Conservation (phyloP, 78 protist species). For the Dictyostelium purpureum region DNA sequence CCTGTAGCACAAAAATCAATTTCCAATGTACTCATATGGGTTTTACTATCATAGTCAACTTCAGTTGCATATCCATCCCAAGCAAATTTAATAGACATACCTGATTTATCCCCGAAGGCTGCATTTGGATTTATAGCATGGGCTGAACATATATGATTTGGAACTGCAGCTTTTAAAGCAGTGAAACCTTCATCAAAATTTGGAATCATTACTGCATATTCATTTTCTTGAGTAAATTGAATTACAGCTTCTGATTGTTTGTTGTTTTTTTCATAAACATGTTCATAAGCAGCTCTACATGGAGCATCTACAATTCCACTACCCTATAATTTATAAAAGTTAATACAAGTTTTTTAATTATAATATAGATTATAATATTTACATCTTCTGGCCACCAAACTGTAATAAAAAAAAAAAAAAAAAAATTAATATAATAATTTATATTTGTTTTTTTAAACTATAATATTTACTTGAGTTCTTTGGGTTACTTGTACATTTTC, state of each 20-base stretch:
- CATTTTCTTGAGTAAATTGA: slow-evolving; percentile 62
- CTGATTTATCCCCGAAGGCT: slow-evolving; percentile 11
- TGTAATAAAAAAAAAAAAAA: too few relatives aligned
- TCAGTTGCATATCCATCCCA: too few relatives aligned
- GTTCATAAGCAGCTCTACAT: slow-evolving; percentile 32
- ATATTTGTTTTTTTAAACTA: too few relatives aligned
- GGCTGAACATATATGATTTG: slow-evolving; percentile 27
- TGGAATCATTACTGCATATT: slow-evolving; percentile 45
- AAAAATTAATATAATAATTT: too few relatives aligned
- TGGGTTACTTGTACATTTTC: too few relatives aligned
- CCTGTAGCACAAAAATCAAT: slow-evolving; percentile 75
- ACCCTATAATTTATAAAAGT: too few relatives aligned
- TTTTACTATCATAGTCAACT: too few relatives aligned
- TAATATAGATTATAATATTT: too few relatives aligned
- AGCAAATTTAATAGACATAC: slow-evolving; percentile 34
- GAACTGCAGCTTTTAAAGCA: slow-evolving; percentile 56
- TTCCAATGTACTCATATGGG: too few relatives aligned
- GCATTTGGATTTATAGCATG: background rate
- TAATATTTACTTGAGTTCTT: too few relatives aligned
- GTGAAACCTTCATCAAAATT: slow-evolving; percentile 25
- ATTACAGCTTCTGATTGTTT: background rate
- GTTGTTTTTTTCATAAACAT: slow-evolving; percentile 12
- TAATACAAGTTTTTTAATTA: too few relatives aligned
- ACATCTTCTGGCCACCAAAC: slow-evolving; percentile 38
- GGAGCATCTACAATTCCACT: background rate